These are phyloP conservation scores for Kurtzmaniella quercitrusa DNA, from an alignment of 1,139 yeast species.

Conservation along the genomic window DNA sequence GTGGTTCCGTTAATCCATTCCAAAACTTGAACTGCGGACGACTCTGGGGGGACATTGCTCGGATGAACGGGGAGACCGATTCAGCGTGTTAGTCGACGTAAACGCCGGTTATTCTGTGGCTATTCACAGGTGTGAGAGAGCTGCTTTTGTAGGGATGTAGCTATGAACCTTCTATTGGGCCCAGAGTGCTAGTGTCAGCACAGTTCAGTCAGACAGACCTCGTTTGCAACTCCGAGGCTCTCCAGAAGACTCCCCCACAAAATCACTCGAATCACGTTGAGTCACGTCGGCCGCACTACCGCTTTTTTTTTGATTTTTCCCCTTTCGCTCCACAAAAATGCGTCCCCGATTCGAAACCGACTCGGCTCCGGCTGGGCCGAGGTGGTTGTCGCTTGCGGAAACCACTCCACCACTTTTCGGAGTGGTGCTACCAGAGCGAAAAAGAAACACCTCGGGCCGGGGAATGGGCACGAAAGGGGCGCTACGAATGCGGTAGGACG, in stretches of 20 bases:
- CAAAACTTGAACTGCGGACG: slow-evolving; percentile 5
- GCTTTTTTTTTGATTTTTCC: not conserved
- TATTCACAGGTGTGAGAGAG: no score
- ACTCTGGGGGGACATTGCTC: slow-evolving; percentile 4
- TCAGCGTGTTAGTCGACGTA: not conserved
- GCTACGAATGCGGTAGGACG: not conserved
- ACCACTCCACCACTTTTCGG: not conserved
- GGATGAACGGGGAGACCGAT: slow-evolving; percentile 7
- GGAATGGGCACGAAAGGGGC: not conserved
- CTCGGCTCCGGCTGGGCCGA: slow-evolving; percentile 3
- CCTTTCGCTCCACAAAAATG: not conserved
- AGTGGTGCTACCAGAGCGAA: not conserved
- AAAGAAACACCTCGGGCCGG: not conserved
- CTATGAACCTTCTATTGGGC: no score
- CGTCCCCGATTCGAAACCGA: not conserved
- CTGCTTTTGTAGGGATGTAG: no score
- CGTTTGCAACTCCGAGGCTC: not conserved
- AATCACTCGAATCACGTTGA: not conserved
- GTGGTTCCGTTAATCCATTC: slow-evolving; percentile 6
- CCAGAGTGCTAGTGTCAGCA: no score
- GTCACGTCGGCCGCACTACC: not conserved
- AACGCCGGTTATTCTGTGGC: no score
- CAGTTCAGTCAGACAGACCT: not conserved
- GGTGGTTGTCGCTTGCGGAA: not conserved
- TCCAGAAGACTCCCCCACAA: slow-evolving; percentile 1